Conservation (phyloP, 208 protist genomes). For the Acanthamoeba quina region DNA sequence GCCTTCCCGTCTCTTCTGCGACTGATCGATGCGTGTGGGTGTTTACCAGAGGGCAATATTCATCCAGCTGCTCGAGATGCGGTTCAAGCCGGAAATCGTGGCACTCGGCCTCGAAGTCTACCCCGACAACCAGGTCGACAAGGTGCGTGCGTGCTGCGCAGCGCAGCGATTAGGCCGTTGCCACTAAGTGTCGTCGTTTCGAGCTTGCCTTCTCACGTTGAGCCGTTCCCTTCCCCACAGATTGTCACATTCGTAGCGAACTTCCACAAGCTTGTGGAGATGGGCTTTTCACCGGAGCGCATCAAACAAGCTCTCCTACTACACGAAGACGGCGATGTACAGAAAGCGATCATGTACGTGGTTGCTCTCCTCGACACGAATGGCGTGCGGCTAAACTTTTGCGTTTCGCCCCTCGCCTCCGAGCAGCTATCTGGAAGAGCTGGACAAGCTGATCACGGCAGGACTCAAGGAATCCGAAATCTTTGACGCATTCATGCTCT, state of each 20-base stretch:
- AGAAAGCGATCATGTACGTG: constrained; percentile 46
- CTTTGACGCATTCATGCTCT: constrained; percentile 58
- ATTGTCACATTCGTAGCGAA: constrained; percentile 68
- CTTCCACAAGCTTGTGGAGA: constrained; percentile 58
- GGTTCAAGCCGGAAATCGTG: constrained; percentile 66
- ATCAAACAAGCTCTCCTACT: constrained; percentile 69
- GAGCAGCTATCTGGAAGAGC: constrained; percentile 62
- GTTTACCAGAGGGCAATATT: constrained; percentile 23
- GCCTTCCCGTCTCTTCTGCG: neutral
- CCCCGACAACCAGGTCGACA: constrained; percentile 10
- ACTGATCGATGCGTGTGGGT: neutral
- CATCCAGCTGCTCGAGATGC: constrained; percentile 52
- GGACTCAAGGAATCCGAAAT: constrained; percentile 63
- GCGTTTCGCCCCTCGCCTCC: neutral
- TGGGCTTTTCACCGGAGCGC: constrained; percentile 35
- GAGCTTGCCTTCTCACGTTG: neutral
- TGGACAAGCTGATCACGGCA: constrained; percentile 37
- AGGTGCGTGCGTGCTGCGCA: neutral
- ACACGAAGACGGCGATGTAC: constrained; percentile 18
- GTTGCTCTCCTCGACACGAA: neutral
- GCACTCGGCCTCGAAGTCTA: constrained; percentile 41
- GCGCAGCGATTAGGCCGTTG: too few relatives aligned
- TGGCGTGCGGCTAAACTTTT: neutral
- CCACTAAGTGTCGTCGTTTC: neutral
- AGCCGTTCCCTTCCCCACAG: neutral